Evolutionary conservation across 768 basidiomycete species (phyloP), one percentile per base, ranked within the genome.

Genomic region (Boletus sensibilis): DNA sequence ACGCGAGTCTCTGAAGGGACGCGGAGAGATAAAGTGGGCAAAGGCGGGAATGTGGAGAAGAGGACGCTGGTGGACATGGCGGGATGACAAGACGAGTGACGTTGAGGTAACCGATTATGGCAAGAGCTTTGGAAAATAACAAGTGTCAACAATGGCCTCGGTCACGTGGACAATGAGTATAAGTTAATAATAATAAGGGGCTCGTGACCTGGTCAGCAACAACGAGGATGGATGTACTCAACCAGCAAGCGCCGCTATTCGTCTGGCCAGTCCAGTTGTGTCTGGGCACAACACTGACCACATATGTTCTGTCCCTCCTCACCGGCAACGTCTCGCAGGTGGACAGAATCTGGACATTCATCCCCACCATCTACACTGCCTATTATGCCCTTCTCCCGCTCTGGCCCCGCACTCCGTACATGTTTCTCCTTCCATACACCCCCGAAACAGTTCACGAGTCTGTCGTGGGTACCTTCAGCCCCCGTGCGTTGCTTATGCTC

Each of bases 281-380:
- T 58, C 49, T 78, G 0, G 76, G 76, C 31, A 68, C 73, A 0
- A 83, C 84, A 0, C 56, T 67, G 5, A 66, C 67, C 0, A 80
- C 83, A 8, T 93, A 82, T 64, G 59, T 89, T 8, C 67, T 79
- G 5, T 89, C 88, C 8, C 48, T 92, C 23, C 44, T 89, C 37
- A 92, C 90, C 0, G 79, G 81, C 40, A 94, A 95, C 63, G 87
- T 90, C 46, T 91, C 88, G 1, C 91, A 94, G 68, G 92, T 95
- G 25, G 93, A 98, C 74, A 83, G 91, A 29, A 67, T 93, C 27
- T 87, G 85, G 85, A 84, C 90, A 0, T 84, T 94, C 70, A 64
- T 91, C 35, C 94, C 95, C 0, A 79, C 87, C 8, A 78, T 95
- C 20, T 96, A 95, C 72, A 83, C 87, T 1, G 84, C 86, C 1